Evolutionary conservation across 139 green algal species (phyloP), one percentile per base, ranked within the genome.

Genomic region (Desmodesmus armatus): DNA sequence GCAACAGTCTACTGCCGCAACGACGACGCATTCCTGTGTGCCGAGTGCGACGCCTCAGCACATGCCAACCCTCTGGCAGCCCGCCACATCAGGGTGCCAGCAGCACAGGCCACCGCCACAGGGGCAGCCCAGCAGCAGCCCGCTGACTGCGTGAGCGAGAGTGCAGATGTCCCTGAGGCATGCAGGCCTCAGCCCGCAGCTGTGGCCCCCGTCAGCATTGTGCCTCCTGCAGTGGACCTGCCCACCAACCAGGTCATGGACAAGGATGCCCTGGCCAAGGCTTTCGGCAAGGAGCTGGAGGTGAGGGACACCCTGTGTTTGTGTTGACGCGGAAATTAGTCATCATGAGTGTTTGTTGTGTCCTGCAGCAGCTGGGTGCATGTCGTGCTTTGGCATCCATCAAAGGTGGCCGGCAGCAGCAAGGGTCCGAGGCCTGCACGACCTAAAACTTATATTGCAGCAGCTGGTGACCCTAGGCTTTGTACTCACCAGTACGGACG

Each of bases 281-380:
- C 67, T 3, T 87, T 76, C 43, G 85, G 82, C 82, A 89, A 91
- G 85, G 85, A 89, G 3, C 72, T 89, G 5, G 87, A 89, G 51
- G 88, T 79, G 85, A 84, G 77, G n/a, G 41, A 31, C 37, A 67
- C 21, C 6, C 31, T 63, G 27, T 49, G 72, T 13, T 29, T 40
- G 47, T 5, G 41, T n/a, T 19, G 27, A 25, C 23, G 41, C 25
- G 65, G 47, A 29, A 66, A 19, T 15, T 35, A n/a, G n/a, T n/a
- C n/a, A n/a, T n/a, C n/a, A n/a, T n/a, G n/a, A 17, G 13, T 19
- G 67, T 23, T 7, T 77, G 13, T 33, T 72, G 25, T 40, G 23
- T n/a, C n/a, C n/a, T n/a, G n/a, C n/a, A n/a, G n/a, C n/a, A n/a
- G n/a, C n/a, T n/a, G n/a, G n/a, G n/a, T n/a, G n/a, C n/a, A n/a